These are phyloP conservation scores for Lasiosphaeria miniovina DNA, from an alignment of 495 filamentous ascomycete genomes.

Conservation along the genomic window DNA sequence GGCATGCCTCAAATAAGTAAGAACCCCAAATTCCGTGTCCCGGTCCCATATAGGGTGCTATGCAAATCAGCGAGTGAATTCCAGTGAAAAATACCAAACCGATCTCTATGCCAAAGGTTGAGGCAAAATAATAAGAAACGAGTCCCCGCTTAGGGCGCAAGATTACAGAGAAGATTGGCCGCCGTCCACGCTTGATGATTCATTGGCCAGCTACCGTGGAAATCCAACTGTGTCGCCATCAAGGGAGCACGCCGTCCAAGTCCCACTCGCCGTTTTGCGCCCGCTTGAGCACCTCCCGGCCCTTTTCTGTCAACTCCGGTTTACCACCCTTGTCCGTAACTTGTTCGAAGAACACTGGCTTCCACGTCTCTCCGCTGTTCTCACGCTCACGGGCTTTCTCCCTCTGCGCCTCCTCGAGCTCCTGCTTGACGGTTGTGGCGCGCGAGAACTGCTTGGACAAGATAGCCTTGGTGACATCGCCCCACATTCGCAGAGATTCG, in stretches of 20 bases:
- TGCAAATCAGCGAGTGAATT: constrained; percentile 1
- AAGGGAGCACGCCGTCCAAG: constrained; percentile 38
- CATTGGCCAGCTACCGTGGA: background rate
- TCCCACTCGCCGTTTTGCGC: constrained; percentile 61
- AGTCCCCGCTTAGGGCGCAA: background rate
- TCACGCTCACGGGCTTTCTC: constrained; percentile 78
- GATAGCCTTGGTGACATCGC: constrained; percentile 83
- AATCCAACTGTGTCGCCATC: background rate
- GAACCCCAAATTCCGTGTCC: background rate
- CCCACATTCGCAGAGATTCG: constrained; percentile 88
- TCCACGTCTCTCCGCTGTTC: constrained; percentile 63
- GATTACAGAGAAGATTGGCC: background rate
- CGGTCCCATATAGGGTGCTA: background rate
- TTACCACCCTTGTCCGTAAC: constrained; percentile 69
- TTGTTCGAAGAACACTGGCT: constrained; percentile 85
- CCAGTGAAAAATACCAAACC: background rate
- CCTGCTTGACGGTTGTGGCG: constrained; percentile 83
- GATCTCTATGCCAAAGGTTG: background rate
- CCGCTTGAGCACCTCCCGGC: constrained; percentile 63
- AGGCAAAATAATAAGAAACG: background rate
- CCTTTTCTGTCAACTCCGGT: constrained; percentile 77
- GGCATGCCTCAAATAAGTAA: too few species aligned
- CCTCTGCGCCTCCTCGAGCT: constrained; percentile 87
- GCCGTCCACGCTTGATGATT: background rate
- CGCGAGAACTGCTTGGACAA: constrained; percentile 73